These are phyloP conservation scores for Stromatinia cepivora DNA, from an alignment of 2,329 filamentous ascomycete species.

Conservation along the genomic window DNA sequence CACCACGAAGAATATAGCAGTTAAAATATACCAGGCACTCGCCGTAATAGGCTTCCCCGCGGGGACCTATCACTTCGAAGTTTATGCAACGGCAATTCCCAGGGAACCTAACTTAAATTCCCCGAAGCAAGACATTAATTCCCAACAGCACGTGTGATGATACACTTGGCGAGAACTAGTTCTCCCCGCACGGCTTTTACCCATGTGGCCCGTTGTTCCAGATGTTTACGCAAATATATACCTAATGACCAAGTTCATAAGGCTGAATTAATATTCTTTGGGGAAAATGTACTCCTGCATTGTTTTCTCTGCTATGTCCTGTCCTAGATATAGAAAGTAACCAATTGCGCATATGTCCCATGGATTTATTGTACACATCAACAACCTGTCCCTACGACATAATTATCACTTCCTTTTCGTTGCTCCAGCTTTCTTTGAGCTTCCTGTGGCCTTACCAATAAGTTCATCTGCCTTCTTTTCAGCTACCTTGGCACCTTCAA, in stretches of 20 bases:
- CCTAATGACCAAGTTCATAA: neutral
- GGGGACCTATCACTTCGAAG: neutral
- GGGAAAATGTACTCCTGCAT: neutral
- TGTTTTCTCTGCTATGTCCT: neutral
- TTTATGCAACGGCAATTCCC: neutral
- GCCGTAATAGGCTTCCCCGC: neutral
- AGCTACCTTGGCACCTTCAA: conserved; percentile 41
- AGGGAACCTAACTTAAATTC: neutral
- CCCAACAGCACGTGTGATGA: neutral
- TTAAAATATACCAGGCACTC: neutral
- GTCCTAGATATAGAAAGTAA: neutral
- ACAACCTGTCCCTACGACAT: neutral
- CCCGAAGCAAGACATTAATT: neutral
- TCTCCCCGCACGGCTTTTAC: neutral
- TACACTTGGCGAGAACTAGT: neutral
- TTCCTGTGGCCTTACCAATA: conserved; percentile 50
- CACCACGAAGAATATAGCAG: neutral
- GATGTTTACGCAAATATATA: neutral
- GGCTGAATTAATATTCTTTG: neutral
- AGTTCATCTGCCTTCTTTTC: conserved; percentile 28
- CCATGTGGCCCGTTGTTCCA: neutral
- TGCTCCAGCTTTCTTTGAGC: conserved; percentile 47
- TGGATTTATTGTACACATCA: neutral
- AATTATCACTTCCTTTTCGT: conserved; percentile 49
- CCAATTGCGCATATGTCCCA: neutral